A percentile compares a stretch with the other conserved stretches of the same genome.
These are phyloP conservation scores for Trichoderma aggressivum DNA, from an alignment of 2,329 filamentous ascomycete species.

Conservation along the genomic window DNA sequence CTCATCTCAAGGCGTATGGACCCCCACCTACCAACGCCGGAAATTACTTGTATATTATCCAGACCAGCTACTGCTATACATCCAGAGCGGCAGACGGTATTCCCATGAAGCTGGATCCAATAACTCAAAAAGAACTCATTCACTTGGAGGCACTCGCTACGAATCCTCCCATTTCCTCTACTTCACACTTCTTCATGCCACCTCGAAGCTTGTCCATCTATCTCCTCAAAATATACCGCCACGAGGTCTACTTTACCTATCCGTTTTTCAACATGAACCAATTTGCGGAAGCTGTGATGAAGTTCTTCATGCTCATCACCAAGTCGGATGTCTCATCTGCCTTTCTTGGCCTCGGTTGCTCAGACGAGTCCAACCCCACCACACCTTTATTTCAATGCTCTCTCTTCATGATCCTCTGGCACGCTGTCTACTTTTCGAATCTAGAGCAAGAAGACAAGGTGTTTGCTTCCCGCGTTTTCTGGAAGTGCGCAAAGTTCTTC, in stretches of 20 bases:
- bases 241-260: conserved; percentile 40
- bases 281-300: conserved; percentile 40
- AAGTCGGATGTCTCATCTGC: not conserved
- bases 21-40: not conserved
- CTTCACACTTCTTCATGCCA: conserved; percentile 28
- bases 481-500: conserved; percentile 32
- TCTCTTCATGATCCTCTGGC: conserved; percentile 42
- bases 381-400: conserved; percentile 41
- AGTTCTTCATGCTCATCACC: conserved; percentile 33
- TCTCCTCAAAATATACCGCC: conserved; percentile 38
- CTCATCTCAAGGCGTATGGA: not conserved
- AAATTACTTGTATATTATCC: not conserved
- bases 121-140: not conserved
- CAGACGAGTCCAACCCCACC: conserved; percentile 28
- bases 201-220: conserved; percentile 41
- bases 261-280: conserved; percentile 41
- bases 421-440: conserved; percentile 40
- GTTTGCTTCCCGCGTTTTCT: conserved; percentile 31
- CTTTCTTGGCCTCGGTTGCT: conserved; percentile 33
- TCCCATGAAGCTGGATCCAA: not conserved
- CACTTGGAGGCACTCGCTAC: not conserved
- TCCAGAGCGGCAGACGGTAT: not conserved
- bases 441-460: conserved; percentile 24
- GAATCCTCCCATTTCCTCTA: not conserved
- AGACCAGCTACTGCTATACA: not conserved